Evolutionary conservation across 441 rosid genomes (phyloP).

Genomic region (Bocquillonia castaneifolia): DNA sequence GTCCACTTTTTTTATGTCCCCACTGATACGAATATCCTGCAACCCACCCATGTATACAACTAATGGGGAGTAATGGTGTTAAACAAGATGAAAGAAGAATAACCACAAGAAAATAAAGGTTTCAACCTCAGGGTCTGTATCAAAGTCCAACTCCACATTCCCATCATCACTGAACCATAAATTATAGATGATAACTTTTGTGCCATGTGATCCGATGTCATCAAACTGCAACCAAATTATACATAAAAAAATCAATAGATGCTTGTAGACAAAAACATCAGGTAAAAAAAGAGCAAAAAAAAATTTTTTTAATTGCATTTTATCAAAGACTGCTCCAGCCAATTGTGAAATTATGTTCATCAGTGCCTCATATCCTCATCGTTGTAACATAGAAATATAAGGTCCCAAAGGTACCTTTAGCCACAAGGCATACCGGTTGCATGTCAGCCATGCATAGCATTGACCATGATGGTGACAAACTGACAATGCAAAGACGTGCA

Average conservation of each 20-base stretch:
- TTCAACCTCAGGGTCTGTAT: conserved; percentile 58
- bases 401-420: background rate
- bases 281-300: background rate
- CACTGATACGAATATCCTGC: conserved; percentile 76
- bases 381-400: background rate
- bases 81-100: conserved; percentile 4
- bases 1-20: conserved; percentile 43
- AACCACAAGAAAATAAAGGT: conserved; percentile 6
- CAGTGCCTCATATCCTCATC: background rate
- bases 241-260: conserved; percentile 1
- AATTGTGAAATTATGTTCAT: background rate
- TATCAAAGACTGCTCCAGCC: background rate
- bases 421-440: background rate
- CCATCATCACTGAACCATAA: conserved; percentile 72
- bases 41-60: conserved; percentile 17
- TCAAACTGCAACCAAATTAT: conserved; percentile 56
- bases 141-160: conserved; percentile 71
- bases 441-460: background rate
- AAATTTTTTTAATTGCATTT: background rate
- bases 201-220: conserved; percentile 70
- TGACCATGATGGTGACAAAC: background rate
- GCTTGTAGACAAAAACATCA: conserved; percentile 4
- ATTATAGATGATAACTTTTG: conserved; percentile 81
- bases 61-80: conserved; percentile 20
- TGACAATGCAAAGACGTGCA: background rate